These are phyloP conservation scores for Patellaria atrata DNA, from an alignment of 495 filamentous ascomycete genomes.

Conservation along the genomic window DNA sequence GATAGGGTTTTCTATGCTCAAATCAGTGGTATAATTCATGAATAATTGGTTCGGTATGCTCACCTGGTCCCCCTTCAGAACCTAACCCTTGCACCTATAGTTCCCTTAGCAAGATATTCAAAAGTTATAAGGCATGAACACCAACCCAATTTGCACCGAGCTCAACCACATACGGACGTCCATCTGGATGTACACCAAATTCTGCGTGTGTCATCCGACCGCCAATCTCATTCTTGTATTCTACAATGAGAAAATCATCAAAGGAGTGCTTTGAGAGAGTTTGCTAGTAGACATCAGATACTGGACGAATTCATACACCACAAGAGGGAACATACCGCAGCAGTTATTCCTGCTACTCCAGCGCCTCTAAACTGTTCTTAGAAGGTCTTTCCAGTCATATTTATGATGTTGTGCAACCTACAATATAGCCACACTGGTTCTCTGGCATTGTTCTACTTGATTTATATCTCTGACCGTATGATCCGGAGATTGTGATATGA, in stretches of 20 bases:
- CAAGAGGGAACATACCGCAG: no score
- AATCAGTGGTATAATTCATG: constrained; percentile 10
- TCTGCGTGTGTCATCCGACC: constrained; percentile 42
- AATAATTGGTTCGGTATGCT: neutral
- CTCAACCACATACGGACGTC: constrained; percentile 47
- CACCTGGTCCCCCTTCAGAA: constrained; percentile 34
- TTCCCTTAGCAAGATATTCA: no score
- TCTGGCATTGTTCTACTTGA: no score
- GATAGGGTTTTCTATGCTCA: constrained; percentile 62
- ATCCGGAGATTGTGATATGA: no score
- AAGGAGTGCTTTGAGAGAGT: constrained; percentile 48
- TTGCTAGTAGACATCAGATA: constrained; percentile 32
- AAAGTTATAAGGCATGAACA: no score
- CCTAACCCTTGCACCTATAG: constrained; percentile 47
- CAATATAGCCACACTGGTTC: no score
- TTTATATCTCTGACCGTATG: no score
- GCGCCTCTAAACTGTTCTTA: constrained; percentile 36
- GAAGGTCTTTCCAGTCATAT: constrained; percentile 5
- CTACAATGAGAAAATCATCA: constrained; percentile 54
- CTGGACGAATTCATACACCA: neutral
- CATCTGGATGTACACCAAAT: no score
- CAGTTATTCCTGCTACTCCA: constrained; percentile 54
- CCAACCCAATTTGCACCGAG: constrained; percentile 52
- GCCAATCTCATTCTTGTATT: constrained; percentile 49
- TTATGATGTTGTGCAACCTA: constrained; percentile 9